phyloP scores from a whole-genome alignment of 2,329 filamentous ascomycete genomes.

The Scytalidium sp. region DNA sequence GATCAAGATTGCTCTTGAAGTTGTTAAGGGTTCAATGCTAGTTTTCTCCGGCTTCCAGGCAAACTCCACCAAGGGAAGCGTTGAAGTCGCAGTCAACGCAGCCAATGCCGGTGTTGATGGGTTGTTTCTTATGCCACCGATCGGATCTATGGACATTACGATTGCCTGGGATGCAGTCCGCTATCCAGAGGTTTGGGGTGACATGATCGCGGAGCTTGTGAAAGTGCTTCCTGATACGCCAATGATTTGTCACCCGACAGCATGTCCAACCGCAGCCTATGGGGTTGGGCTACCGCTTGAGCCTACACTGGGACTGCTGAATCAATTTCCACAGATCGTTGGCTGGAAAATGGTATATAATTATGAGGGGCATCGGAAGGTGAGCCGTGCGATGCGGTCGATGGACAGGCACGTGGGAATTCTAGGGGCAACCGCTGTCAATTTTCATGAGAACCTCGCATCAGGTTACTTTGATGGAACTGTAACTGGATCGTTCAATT shows the following conservation, averaged over 20 bases:
- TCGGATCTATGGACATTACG: not conserved
- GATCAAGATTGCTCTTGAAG: not conserved
- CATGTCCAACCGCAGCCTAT: not conserved
- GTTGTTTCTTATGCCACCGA: not conserved
- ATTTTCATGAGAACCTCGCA: not conserved
- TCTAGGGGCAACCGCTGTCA: not conserved
- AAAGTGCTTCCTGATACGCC: not conserved
- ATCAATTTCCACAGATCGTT: not conserved
- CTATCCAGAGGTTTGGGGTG: not conserved
- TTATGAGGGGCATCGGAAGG: not conserved
- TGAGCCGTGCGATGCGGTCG: not conserved
- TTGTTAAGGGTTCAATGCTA: not conserved
- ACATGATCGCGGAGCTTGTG: not conserved
- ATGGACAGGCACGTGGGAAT: not conserved
- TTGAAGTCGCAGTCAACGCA: not conserved
- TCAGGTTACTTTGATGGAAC: not conserved
- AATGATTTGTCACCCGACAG: not conserved
- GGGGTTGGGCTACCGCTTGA: not conserved
- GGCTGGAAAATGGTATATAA: not conserved
- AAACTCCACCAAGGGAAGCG: not conserved
- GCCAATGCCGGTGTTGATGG: not conserved
- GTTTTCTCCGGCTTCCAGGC: not conserved
- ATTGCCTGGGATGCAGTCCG: not conserved
- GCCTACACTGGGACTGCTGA: not conserved
- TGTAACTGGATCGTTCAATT: not conserved